Evolutionary conservation across 805 yeast species (phyloP), one percentile per base, ranked within the genome.

Genomic region (Hanseniaspora lachancei): DNA sequence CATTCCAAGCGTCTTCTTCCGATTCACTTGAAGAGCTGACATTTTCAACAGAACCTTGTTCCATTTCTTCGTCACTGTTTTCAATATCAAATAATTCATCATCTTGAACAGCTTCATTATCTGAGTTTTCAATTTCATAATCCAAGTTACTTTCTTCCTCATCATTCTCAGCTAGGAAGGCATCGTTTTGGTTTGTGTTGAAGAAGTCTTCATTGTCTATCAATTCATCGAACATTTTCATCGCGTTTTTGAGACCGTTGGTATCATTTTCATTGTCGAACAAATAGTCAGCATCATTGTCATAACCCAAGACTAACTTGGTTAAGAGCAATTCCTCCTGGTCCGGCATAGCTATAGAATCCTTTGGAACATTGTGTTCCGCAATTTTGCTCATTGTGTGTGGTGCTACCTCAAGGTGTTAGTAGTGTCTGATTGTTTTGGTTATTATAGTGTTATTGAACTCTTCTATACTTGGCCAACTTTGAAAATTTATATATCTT

Each of bases 311-410:
- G 4, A 93, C 95, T 15, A 87, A 74, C 66, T 79, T 85, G 60
- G 89, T 95, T 51, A 93, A 76, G 56, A 72, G 77, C 44, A 82
- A 62, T 68, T 93, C 98, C 66, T 88, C 96, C 52, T 78, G 83
- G 66, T 86, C 95, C 62, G 93, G 91, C 35, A 84, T 84, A 16
- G 88, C 84, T 1, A 66, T 55, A 18, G 39, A 5, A 36, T 50
- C 42, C n/a, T 18, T 20, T 20, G 29, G 40, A 18, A 44, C 35
- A 36, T 15, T n/a, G 23, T 15, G 40, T 29, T 27, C 48, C 5
- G 16, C 38, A 21, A 40, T 21, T 47, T 24, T 41, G 27, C 52
- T 47, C 57, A 54, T 54, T 18, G 15, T 50, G 1, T 23, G 27
- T 20, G 15, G 35, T 32, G 12, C 35, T 32, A 32, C 35, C 16